These are phyloP conservation scores for Sporothrix phasma DNA, from an alignment of 2,329 filamentous ascomycete species.

Conservation along the genomic window DNA sequence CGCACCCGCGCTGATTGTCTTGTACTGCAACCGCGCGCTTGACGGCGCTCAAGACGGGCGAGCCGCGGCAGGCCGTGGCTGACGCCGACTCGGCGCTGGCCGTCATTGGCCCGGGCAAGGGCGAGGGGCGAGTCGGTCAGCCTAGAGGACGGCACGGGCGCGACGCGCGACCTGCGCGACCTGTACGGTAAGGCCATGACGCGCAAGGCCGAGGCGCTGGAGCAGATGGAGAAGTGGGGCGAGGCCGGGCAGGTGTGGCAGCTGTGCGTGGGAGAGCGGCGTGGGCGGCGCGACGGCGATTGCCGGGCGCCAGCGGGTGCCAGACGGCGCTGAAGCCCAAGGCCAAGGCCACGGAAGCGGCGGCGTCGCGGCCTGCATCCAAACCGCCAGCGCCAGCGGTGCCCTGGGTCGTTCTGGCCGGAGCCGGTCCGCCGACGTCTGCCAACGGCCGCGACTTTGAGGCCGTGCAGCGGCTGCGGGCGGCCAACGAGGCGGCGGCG, in stretches of 20 bases:
- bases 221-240: conserved; percentile 88
- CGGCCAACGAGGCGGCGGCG: conserved; percentile 77
- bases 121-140: conserved; percentile 72
- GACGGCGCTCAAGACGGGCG: conserved; percentile 82
- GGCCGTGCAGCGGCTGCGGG: conserved; percentile 72
- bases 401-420: conserved; percentile 25
- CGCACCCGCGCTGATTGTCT: conserved; percentile 81
- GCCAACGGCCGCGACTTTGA: conserved; percentile 45
- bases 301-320: conserved; percentile 77
- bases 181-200: conserved; percentile 89
- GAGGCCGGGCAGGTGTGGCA: conserved; percentile 78
- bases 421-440: conserved; percentile 15
- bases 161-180: conserved; percentile 77
- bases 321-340: conserved; percentile 75
- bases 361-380: conserved; percentile 15
- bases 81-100: conserved; percentile 74
- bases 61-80: conserved; percentile 74
- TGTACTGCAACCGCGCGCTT: conserved; percentile 86
- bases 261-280: conserved; percentile 68
- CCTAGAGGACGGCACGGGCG: conserved; percentile 48
- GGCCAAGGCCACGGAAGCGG: conserved; percentile 23
- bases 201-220: conserved; percentile 89
- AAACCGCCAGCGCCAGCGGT: neutral
- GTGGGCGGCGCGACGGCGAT: conserved; percentile 78
- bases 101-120: conserved; percentile 69